phyloP scores from a whole-genome alignment of 2,329 filamentous ascomycete species.

The Aspergillus tamarii region DNA sequence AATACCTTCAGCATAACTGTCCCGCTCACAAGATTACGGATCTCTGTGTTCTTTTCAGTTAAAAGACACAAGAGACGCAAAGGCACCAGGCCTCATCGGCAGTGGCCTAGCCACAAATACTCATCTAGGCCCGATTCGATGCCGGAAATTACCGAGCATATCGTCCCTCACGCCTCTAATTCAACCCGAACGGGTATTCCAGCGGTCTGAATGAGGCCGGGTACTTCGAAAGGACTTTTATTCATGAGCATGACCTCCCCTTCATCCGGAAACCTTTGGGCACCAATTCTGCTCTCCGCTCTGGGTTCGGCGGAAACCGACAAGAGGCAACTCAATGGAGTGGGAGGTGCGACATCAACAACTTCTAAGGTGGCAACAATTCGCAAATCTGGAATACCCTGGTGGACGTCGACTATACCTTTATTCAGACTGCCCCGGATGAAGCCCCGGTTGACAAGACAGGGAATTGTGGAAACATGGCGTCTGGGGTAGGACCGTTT shows the following conservation, averaged over 20 bases:
- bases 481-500: slow-evolving; percentile 65
- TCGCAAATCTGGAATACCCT: slow-evolving; percentile 49
- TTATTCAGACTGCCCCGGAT: slow-evolving; percentile 66
- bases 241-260: slow-evolving; percentile 41
- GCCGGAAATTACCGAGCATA: not conserved
- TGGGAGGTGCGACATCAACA: slow-evolving; percentile 68
- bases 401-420: slow-evolving; percentile 68
- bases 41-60: not conserved
- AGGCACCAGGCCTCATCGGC: not conserved
- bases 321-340: slow-evolving; percentile 66
- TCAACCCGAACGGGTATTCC: slow-evolving; percentile 24
- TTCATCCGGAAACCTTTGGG: slow-evolving; percentile 28
- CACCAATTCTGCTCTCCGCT: slow-evolving; percentile 32
- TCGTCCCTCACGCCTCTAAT: not conserved
- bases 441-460: slow-evolving; percentile 63
- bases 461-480: slow-evolving; percentile 74
- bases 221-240: slow-evolving; percentile 47
- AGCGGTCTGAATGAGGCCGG: slow-evolving; percentile 44
- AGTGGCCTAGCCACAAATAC: too few species aligned
- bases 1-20: not conserved
- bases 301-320: slow-evolving; percentile 36
- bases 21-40: not conserved
- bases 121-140: not conserved
- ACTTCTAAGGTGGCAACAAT: slow-evolving; percentile 71
- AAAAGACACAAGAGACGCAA: not conserved